A percentile compares a stretch with the other conserved stretches of the same genome.
These are phyloP conservation scores for Xerocomellus amylosporus DNA, from an alignment of 768 basidiomycete genomes.

Conservation along the genomic window DNA sequence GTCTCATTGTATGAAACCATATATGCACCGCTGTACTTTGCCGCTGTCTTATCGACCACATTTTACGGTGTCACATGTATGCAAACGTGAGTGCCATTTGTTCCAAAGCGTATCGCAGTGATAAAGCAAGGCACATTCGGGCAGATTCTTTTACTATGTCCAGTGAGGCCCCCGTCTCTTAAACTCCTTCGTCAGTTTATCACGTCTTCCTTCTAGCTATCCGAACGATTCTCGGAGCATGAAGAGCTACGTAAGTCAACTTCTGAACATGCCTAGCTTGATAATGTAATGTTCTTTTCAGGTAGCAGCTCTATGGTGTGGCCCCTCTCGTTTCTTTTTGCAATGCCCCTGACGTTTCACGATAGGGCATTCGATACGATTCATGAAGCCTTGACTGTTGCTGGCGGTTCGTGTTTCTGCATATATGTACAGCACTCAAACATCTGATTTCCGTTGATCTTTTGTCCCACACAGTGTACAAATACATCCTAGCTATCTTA, in stretches of 20 bases:
- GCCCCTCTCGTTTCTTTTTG: too few species aligned
- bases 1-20: neutral
- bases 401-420: slow-evolving; percentile 5
- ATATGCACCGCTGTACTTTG: neutral
- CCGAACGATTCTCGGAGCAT: neutral
- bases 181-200: neutral
- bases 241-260: slow-evolving; percentile 6
- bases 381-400: slow-evolving; percentile 2
- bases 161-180: neutral
- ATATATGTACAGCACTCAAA: too few species aligned
- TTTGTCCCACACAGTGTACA: neutral
- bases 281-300: neutral
- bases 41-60: neutral
- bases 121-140: too few species aligned
- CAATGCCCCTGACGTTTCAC: neutral
- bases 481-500: neutral
- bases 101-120: neutral
- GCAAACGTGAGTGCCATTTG: slow-evolving; percentile 8
- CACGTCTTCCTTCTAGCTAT: neutral
- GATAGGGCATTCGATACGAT: slow-evolving; percentile 11
- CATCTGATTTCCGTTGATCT: neutral
- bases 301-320: slow-evolving; percentile 12
- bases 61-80: slow-evolving; percentile 7
- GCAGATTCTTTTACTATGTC: slow-evolving; percentile 11
- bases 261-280: neutral